These are phyloP conservation scores for Chrysoporthe austroafricana DNA, from an alignment of 2,329 filamentous ascomycete genomes.

Conservation along the genomic window DNA sequence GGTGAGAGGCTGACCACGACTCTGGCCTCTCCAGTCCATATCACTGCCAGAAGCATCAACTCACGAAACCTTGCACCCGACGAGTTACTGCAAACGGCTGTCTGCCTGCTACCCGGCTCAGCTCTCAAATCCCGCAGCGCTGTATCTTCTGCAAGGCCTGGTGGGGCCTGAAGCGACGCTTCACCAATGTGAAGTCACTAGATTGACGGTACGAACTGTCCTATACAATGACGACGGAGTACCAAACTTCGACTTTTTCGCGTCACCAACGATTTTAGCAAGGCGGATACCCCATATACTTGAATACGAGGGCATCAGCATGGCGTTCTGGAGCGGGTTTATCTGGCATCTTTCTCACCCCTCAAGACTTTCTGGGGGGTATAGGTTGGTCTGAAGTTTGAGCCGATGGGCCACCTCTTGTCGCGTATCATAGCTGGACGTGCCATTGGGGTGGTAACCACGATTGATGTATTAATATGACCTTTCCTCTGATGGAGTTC, in stretches of 20 bases:
- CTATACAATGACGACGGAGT: not conserved
- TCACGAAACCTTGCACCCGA: not conserved
- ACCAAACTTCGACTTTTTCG: not conserved
- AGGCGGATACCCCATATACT: not conserved
- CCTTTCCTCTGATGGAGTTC: not conserved
- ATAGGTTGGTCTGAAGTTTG: too few relatives aligned
- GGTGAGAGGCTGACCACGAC: slow-evolving; percentile 53
- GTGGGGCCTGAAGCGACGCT: slow-evolving; percentile 19
- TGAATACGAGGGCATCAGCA: slow-evolving; percentile 5
- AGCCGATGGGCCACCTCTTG: too few relatives aligned
- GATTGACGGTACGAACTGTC: not conserved
- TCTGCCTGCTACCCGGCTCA: not conserved
- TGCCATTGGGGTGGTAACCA: too few relatives aligned
- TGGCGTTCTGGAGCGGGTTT: slow-evolving; percentile 8
- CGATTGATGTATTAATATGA: not conserved
- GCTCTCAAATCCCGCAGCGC: not conserved
- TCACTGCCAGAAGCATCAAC: not conserved
- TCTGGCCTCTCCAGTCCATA: slow-evolving; percentile 3
- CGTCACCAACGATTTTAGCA: not conserved
- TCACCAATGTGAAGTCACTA: not conserved
- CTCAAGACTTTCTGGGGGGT: not conserved
- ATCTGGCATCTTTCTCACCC: not conserved
- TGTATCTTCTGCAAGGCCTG: slow-evolving; percentile 24
- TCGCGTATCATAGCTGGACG: not conserved
- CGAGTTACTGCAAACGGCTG: not conserved